phyloP scores from a whole-genome alignment of 2,329 filamentous ascomycete genomes.

The Beauveria bassiana region DNA sequence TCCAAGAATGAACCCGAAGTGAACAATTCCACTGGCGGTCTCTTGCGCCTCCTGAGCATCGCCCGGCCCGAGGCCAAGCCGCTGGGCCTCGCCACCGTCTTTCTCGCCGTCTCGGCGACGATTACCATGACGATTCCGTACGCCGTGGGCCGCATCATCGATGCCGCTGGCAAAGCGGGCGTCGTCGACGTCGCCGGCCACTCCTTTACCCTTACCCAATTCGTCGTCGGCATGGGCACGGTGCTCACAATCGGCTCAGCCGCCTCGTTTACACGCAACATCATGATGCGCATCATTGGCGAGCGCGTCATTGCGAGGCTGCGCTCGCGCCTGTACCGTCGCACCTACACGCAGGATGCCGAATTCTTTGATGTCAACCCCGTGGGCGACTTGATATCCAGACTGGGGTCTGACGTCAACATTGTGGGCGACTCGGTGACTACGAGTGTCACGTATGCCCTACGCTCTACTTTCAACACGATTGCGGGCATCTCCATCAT shows the following conservation, averaged over 20 bases:
- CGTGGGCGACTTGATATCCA: constrained; percentile 91
- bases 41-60: constrained; percentile 83
- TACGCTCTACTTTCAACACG: constrained; percentile 83
- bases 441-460: constrained; percentile 90
- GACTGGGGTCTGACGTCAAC: constrained; percentile 90
- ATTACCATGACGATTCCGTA: constrained; percentile 97
- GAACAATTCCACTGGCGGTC: constrained; percentile 55
- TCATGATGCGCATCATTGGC: constrained; percentile 87
- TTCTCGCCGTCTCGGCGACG: constrained; percentile 82
- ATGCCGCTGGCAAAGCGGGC: constrained; percentile 72
- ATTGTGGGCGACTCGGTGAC: constrained; percentile 98
- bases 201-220: constrained; percentile 76
- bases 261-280: constrained; percentile 89
- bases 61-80: constrained; percentile 76
- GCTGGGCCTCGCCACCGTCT: constrained; percentile 69
- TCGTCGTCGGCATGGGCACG: constrained; percentile 72
- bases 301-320: constrained; percentile 89
- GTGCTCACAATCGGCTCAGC: constrained; percentile 77
- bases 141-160: constrained; percentile 90
- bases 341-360: constrained; percentile 90
- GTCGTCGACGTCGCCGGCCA: constrained; percentile 65
- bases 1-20: constrained; percentile 67
- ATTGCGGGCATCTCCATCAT: constrained; percentile 84
- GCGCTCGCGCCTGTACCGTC: constrained; percentile 83
- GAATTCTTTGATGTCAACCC: constrained; percentile 99